Base-by-base conservation (phyloP, 2,329 filamentous ascomycete genomes). In the Xylaria sp. region DNA sequence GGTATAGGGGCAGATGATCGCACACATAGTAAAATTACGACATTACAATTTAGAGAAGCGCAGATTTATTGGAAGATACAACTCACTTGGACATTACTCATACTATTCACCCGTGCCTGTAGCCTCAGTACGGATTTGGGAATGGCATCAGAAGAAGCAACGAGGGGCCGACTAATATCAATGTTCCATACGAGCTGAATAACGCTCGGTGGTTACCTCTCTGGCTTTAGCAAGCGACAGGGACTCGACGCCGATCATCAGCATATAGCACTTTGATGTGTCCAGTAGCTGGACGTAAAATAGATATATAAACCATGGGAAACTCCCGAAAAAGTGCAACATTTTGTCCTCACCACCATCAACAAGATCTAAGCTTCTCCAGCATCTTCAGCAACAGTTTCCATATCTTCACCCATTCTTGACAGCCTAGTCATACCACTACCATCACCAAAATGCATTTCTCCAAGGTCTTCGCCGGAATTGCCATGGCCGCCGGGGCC, bases 401-500 rank as follows among this genome's bases (percentile, higher is more conserved):
- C 34, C 31, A 25, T 34, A 39, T 48, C 23, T 54, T 50, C 50
- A 46, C 13, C 10, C 15, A 60, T 41, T 66, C 39, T 62, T 58
- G 34, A 62, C 57, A 57, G n/a, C 31, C 28, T 4, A 61, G 61
- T 68, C 55, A 51, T 12, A 65, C 57, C 34, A 56, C 7, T 10
- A 44, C 60, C 12, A 62, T 37, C 31, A 31, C 55, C 57, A 72
- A 65, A 23, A 72, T 72, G 69, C 69, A 44, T 18, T 72, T 72
- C 67, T 63, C 67, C 20, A 67, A 72, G 46, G 48, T 70, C 62
- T 67, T 72, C 50, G 13, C 67, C 7, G 69, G 67, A 12, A n/a
- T 67, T 46, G 62, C 67, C 58, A 48, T 72, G 65, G 64, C 58
- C 44, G 34, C 57, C 48, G 39, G 52, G 12, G 67, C 69, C 50